Percentiles rank a stretch among this genome's conserved stretches.
Evolutionary conservation across 2,329 filamentous ascomycete species (phyloP).

Genomic region (Calonectria pseudoturangicola): DNA sequence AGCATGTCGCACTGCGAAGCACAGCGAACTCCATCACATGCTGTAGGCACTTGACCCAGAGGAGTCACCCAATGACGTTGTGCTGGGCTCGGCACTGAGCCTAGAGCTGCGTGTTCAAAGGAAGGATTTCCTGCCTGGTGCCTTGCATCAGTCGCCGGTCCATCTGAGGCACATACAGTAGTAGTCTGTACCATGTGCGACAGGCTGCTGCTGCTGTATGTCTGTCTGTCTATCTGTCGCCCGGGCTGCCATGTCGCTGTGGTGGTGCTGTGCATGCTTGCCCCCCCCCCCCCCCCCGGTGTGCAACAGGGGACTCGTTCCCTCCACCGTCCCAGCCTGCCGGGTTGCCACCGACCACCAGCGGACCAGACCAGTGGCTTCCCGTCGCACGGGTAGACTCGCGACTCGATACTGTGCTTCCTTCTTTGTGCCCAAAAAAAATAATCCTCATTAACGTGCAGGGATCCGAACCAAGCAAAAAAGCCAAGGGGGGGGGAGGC

Average conservation of each 20-base stretch:
- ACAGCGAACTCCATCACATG: slow-evolving; percentile 27
- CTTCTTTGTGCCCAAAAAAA: background rate
- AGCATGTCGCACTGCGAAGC: slow-evolving; percentile 7
- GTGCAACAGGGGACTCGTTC: background rate
- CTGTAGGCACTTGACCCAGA: slow-evolving; percentile 31
- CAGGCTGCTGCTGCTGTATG: background rate
- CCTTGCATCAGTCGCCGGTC: slow-evolving; percentile 18
- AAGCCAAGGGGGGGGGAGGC: slow-evolving; percentile 19
- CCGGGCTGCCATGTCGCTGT: background rate
- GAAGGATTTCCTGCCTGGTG: slow-evolving; percentile 11
- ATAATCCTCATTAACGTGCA: background rate
- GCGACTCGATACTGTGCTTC: background rate
- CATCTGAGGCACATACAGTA: background rate
- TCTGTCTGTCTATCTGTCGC: background rate
- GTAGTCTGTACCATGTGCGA: background rate
- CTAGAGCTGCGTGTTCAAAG: slow-evolving; percentile 3
- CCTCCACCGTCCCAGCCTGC: slow-evolving; percentile 2
- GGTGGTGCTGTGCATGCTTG: background rate
- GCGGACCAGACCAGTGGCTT: background rate
- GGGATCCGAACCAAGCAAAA: slow-evolving; percentile 13
- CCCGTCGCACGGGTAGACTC: background rate
- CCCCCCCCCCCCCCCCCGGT: too few species aligned
- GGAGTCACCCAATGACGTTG: slow-evolving; percentile 36
- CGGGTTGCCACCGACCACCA: slow-evolving; percentile 12
- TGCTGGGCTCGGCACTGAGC: slow-evolving; percentile 24